Base-by-base conservation (phyloP, 768 basidiomycete species). In the Cystofilobasidium ferigula region DNA sequence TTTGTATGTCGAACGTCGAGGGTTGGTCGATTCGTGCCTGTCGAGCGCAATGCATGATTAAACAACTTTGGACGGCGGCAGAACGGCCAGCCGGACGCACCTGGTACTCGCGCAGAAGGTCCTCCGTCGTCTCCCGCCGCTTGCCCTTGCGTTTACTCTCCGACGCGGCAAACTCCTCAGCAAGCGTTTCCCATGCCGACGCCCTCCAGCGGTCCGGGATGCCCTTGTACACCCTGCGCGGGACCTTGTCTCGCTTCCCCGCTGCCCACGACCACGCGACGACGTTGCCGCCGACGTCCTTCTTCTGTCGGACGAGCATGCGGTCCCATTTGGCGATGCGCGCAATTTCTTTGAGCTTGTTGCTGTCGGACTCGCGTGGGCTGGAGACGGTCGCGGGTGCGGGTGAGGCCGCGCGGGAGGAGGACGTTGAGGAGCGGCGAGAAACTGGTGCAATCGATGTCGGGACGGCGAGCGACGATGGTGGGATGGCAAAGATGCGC, bases 201-300 rank as follows among this genome's bases (percentile, higher is more conserved):
- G 83, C 80, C 47, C 95, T 81, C 95, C 95, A 99, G 57, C 92
- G 82, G 76, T 98, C 94, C 2, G 95, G 95, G 35, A 98, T 85
- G 63, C 95, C 95, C 74, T 99, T 99, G 80, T 89, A 97, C 61
- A 86, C 83, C 35, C 94, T 81, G 70, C 82, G 77, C 36, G 86
- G 81, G 24, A 78, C 68, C 76, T 87, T 92, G 71, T 73, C 78
- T 70, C 81, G 83, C 76, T 87, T 89, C 22, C 79, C 79, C 28
- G 80, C 71, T 57, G 82, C 83, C 71, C 93, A 78, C 38, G 74
- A 76, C 92, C 93, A 97, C 16, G 78, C 74, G 45, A 84, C 79
- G 18, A 85, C 79, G 72, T 95, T 94, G 13, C 85, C 85, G 36
- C 93, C 92, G 12, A 77, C 73, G 73, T 91, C 88, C 40, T 87